A percentile compares a stretch with the other conserved stretches of the same genome.
Evolutionary conservation across 2,329 filamentous ascomycete species (phyloP).

Genomic region (Calonectria leucothoes): DNA sequence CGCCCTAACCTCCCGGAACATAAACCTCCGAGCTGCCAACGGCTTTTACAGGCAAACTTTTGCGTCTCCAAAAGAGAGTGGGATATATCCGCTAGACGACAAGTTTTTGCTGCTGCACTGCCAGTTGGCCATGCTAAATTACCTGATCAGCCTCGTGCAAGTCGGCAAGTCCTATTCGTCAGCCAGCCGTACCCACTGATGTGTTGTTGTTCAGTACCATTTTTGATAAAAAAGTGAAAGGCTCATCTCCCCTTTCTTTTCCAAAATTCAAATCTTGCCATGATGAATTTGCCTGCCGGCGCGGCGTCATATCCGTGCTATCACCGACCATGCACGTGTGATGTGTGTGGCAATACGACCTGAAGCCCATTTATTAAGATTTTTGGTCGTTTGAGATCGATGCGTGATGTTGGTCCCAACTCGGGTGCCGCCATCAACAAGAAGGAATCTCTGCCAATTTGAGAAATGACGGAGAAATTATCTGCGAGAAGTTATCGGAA

Average conservation of each 20-base stretch:
- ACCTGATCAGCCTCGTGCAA: background rate
- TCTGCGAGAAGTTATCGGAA: background rate
- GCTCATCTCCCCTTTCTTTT: background rate
- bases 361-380: slow-evolving; percentile 3
- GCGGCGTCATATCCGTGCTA: background rate
- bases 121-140: background rate
- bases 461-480: background rate
- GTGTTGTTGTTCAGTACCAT: background rate
- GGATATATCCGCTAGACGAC: background rate
- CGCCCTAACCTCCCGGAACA: background rate
- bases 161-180: background rate
- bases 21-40: background rate
- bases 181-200: background rate
- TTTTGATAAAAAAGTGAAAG: background rate
- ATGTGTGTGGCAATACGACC: background rate
- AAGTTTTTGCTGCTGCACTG: background rate
- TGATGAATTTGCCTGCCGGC: background rate
- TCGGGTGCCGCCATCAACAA: background rate
- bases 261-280: no score
- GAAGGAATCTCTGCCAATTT: background rate
- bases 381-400: background rate
- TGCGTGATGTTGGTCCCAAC: background rate
- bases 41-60: background rate
- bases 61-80: background rate
- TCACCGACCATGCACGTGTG: background rate